A percentile compares a stretch with the other conserved stretches of the same genome.
phyloP scores from a whole-genome alignment of 2,329 filamentous ascomycete genomes.

The Verticillium zaregamsianum region DNA sequence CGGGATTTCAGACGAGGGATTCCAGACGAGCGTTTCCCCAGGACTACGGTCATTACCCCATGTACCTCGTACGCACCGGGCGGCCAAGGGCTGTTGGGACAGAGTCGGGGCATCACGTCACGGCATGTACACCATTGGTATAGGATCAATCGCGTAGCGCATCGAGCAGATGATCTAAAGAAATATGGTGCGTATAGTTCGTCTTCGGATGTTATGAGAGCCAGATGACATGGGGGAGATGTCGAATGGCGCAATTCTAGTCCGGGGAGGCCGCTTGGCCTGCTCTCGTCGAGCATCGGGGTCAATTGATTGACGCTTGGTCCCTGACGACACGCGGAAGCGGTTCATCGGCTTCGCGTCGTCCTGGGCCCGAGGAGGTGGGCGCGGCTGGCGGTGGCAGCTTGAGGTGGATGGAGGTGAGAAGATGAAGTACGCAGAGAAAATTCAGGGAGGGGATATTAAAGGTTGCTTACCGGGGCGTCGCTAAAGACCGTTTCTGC shows the following conservation, averaged over 20 bases:
- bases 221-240: slow-evolving; percentile 1
- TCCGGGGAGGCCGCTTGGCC: not conserved
- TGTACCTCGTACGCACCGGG: no score
- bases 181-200: not conserved
- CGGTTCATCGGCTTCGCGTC: not conserved
- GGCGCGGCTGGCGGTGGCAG: not conserved
- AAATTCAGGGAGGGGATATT: not conserved
- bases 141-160: slow-evolving; percentile 2
- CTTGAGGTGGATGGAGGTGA: not conserved
- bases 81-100: no score
- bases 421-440: not conserved
- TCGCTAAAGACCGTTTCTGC: not conserved
- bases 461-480: not conserved
- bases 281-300: not conserved
- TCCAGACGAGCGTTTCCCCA: no score
- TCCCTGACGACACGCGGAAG: not conserved
- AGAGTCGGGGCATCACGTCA: not conserved
- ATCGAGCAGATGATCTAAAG: slow-evolving; percentile 1
- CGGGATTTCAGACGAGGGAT: no score
- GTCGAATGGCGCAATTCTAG: slow-evolving; percentile 4
- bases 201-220: slow-evolving; percentile 5
- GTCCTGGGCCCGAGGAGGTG: not conserved
- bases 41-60: no score
- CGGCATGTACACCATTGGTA: slow-evolving; percentile 1
- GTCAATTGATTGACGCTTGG: not conserved